These are phyloP conservation scores for Endotrypanum monterogeii DNA, from an alignment of 208 protist species.

Conservation along the genomic window DNA sequence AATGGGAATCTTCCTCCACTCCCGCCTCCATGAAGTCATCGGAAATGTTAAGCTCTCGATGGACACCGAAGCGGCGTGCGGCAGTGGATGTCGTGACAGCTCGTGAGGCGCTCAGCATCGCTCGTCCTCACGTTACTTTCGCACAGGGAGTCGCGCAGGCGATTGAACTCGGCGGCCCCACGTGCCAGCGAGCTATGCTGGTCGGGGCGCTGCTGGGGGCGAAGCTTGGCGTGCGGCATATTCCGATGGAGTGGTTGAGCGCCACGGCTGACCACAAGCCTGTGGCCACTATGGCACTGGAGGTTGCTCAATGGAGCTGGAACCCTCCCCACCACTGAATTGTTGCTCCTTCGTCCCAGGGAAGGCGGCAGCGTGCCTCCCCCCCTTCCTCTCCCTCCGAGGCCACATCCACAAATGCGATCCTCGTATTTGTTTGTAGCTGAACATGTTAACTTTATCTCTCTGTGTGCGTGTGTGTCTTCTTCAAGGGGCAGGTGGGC, in stretches of 20 bases:
- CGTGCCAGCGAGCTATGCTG: constrained; percentile 74
- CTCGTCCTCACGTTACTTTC: constrained; percentile 47
- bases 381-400: too few relatives aligned
- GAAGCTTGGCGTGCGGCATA: constrained; percentile 57
- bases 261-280: constrained; percentile 65
- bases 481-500: neutral
- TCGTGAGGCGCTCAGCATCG: constrained; percentile 64
- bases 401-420: too few relatives aligned
- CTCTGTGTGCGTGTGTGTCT: neutral
- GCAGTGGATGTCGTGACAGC: constrained; percentile 41
- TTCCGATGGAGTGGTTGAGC: constrained; percentile 76
- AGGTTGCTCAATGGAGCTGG: constrained; percentile 86
- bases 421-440: too few relatives aligned
- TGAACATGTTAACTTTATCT: too few relatives aligned
- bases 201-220: constrained; percentile 81
- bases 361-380: neutral
- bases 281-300: constrained; percentile 67
- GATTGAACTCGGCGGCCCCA: constrained; percentile 48
- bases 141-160: constrained; percentile 53
- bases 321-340: constrained; percentile 71
- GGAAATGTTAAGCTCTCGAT: neutral
- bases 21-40: neutral
- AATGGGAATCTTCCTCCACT: neutral
- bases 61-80: constrained; percentile 36
- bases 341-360: neutral